Evolutionary conservation across 2,329 filamentous ascomycete genomes (phyloP), one percentile per base, ranked within the genome.

Genomic region (Aspergillus udagawae): DNA sequence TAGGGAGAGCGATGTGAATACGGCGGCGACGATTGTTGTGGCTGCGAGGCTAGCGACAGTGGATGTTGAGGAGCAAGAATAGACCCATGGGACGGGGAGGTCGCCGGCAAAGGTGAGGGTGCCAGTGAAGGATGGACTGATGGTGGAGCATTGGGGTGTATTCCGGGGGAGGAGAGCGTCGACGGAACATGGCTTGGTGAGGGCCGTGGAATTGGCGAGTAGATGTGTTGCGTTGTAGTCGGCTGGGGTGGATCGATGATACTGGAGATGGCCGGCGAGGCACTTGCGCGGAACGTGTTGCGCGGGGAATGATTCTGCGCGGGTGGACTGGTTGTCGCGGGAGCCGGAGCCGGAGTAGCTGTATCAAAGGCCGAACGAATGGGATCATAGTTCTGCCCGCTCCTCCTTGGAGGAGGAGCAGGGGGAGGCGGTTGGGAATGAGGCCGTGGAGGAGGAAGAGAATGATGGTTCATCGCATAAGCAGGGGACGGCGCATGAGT

Each of bases 201-300:
- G 6, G 66, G 59, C 53, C 70, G 70, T 8, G 65, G 60, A 3
- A 66, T 65, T 17, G 60, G 56, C 28, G 67, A 61, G 55, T 72
- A 71, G n/a, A 68, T 52, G 2, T 65, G 60, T 38, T 71, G 70
- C 4, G 67, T 69, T 32, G 72, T 65, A 60, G 65, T 73, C 69
- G 51, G 65, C 44, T 66, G 73, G 2, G 83, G 83, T 35, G 88
- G 89, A 64, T 96, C 91, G 52, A 97, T 90, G 56, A 97, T 82
- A 74, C 91, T 96, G 5, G 91, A 88, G 64, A 97, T 96, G 2
- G 93, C 93, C 1, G 93, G 92, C 4, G 93, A 97, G 42, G 89
- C 89, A 70, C 90, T 93, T n/a, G 90, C 89, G 54, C 89, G 85
- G 73, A 89, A 76, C 21, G 67, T 65, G 77, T 61, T 80, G 69